A percentile compares a stretch with the other conserved stretches of the same genome.
phyloP scores from a whole-genome alignment of 768 basidiomycete species.

The Suillus paluster region DNA sequence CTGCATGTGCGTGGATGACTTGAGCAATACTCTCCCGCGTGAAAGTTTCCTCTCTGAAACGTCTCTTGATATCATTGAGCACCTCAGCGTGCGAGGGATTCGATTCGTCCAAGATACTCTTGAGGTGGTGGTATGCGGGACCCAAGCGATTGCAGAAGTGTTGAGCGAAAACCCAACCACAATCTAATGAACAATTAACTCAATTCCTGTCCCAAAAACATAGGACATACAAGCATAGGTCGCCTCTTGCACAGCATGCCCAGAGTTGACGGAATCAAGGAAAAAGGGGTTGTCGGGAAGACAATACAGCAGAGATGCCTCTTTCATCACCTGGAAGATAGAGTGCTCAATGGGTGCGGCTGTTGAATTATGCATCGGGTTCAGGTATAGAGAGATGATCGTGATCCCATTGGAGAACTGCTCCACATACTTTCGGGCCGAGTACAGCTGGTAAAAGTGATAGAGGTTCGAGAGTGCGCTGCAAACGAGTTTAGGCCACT shows the following conservation, averaged over 20 bases:
- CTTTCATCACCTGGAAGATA: conserved; percentile 98
- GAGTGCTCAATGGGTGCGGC: conserved; percentile 95
- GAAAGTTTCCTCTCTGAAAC: conserved; percentile 98
- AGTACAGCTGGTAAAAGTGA: conserved; percentile 96
- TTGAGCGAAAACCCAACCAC: conserved; percentile 97
- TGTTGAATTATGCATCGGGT: conserved; percentile 77
- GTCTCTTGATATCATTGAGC: conserved; percentile 90
- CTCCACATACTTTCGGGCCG: conserved; percentile 97
- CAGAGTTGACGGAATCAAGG: conserved; percentile 43
- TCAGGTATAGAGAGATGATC: conserved; percentile 94
- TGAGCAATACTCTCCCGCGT: conserved; percentile 93
- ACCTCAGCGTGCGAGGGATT: conserved; percentile 93
- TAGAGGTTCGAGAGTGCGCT: conserved; percentile 94
- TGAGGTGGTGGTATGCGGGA: conserved; percentile 86
- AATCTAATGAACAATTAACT: conserved; percentile 54
- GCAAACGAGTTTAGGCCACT: conserved; percentile 17
- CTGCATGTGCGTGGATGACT: conserved; percentile 85
- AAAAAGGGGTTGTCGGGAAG: conserved; percentile 95
- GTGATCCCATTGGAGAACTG: conserved; percentile 98
- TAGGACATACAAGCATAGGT: conserved; percentile 80
- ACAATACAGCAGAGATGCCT: conserved; percentile 91
- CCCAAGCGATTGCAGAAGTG: conserved; percentile 98
- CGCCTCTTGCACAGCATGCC: conserved; percentile 95
- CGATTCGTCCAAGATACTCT: conserved; percentile 85
- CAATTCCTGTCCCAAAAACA: neutral